phyloP scores from a whole-genome alignment of 2,329 filamentous ascomycete species.

The Grosmannia clavigera region DNA sequence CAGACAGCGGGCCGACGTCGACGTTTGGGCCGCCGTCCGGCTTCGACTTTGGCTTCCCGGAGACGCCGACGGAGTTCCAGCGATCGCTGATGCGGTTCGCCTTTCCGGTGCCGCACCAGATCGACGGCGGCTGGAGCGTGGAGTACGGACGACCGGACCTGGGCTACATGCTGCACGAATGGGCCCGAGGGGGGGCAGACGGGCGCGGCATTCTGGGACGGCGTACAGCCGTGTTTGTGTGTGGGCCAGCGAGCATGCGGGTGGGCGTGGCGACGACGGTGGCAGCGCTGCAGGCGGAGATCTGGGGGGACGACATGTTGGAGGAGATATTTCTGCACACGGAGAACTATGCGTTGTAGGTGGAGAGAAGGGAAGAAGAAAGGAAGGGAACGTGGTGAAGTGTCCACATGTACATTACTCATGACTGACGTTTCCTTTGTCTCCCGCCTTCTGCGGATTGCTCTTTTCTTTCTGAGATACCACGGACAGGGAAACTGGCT shows the following conservation, averaged over 20 bases:
- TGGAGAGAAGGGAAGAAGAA: too few species aligned
- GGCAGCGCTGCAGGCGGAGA: constrained; percentile 66
- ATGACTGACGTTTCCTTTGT: neutral
- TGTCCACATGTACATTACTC: neutral
- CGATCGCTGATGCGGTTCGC: constrained; percentile 85
- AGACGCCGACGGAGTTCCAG: constrained; percentile 76
- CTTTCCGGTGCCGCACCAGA: constrained; percentile 57
- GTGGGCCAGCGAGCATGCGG: constrained; percentile 77
- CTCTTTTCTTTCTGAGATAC: too few species aligned
- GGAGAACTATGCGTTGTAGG: constrained; percentile 79
- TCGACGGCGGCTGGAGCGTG: constrained; percentile 73
- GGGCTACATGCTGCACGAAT: constrained; percentile 72
- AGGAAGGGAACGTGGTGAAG: too few species aligned
- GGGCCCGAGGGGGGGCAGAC: constrained; percentile 58
- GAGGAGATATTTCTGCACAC: constrained; percentile 93
- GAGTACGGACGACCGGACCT: constrained; percentile 88
- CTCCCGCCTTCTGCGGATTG: too few species aligned
- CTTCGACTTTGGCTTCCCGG: constrained; percentile 73
- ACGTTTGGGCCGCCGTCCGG: constrained; percentile 47
- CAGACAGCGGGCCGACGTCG: constrained; percentile 35
- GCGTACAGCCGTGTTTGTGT: constrained; percentile 82
- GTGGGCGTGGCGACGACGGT: constrained; percentile 80
- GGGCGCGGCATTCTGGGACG: constrained; percentile 61
- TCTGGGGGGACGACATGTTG: constrained; percentile 64
- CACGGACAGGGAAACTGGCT: too few species aligned